These are phyloP conservation scores for Populus hybrid DNA, from an alignment of 441 rosid species.

Conservation along the genomic window DNA sequence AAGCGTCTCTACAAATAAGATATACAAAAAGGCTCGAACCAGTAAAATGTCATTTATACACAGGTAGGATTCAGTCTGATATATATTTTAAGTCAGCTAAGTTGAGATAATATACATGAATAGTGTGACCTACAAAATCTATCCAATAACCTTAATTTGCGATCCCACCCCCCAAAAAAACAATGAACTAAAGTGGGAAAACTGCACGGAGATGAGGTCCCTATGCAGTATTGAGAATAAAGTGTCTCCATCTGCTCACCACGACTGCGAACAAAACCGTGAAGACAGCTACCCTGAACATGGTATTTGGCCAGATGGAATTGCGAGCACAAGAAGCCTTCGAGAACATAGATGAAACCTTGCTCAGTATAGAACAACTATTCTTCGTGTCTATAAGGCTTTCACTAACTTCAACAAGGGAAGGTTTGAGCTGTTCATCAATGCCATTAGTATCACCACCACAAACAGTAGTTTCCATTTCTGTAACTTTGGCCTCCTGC, in stretches of 20 bases:
- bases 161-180: background rate
- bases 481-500: conserved; percentile 31
- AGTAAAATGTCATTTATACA: background rate
- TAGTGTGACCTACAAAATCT: background rate
- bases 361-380: conserved; percentile 17
- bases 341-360: conserved; percentile 22
- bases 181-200: background rate
- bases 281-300: conserved; percentile 33
- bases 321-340: conserved; percentile 17
- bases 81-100: background rate
- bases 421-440: conserved; percentile 18
- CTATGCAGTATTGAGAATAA: conserved; percentile 13
- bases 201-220: conserved; percentile 5
- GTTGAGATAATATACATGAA: conserved; percentile 7
- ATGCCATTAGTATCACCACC: conserved; percentile 8
- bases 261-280: conserved; percentile 35
- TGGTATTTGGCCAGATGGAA: conserved; percentile 16
- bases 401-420: conserved; percentile 8
- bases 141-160: background rate
- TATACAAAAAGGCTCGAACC: background rate
- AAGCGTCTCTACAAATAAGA: background rate
- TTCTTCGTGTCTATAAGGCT: conserved; percentile 9
- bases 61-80: background rate
- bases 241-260: conserved; percentile 26
- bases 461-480: conserved; percentile 11